Base-by-base conservation (phyloP, 2,329 filamentous ascomycete species). In the Arthroderma sp. region DNA sequence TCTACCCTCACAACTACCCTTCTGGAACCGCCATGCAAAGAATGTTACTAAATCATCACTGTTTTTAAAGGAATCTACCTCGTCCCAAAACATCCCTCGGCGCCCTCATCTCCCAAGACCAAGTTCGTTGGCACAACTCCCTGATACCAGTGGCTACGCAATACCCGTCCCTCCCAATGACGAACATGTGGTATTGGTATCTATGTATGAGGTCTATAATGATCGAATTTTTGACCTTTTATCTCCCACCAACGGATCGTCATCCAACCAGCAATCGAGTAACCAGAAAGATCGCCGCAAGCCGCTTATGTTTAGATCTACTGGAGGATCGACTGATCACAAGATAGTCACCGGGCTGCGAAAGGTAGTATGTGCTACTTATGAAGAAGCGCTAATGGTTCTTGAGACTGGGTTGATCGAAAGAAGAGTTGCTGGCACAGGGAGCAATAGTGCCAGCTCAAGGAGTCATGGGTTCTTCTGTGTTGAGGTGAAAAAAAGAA, bases 201-300 rank as follows among this genome's bases (percentile, higher is more conserved):
- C 87, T 44, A 98, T 98, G 88, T 96, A 96, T 64, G 91, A 98
- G 63, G 89, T 98, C 1, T 95, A 98, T 69, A 98, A 98, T 58
- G 89, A 98, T 65, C 81, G 88, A 32, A 96, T 98, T 53, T 96
- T 93, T 61, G 91, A 98, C 57, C 77, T 98, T 0, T 71, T 98
- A 1, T 83, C 73, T 11, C 57, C 78, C 6, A 60, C 61, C 4
- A 62, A 61, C 37, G 60, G 60, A 27, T 58, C 58, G n/a, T 58
- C 59, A 7, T 55, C 61, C 50, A 65, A 62, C 7, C 60, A 65
- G 36, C 58, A 68, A 50, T 63, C 65, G 29, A 66, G 64, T 29
- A 63, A 69, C n/a, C 69, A 70, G 50, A 66, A 68, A 2, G 86
- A 85, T 54, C 74, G 80, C 42, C 79, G 91, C n/a, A 78, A 88